Conservation (phyloP, 2,329 filamentous ascomycete genomes). For the Monascus ruber region DNA sequence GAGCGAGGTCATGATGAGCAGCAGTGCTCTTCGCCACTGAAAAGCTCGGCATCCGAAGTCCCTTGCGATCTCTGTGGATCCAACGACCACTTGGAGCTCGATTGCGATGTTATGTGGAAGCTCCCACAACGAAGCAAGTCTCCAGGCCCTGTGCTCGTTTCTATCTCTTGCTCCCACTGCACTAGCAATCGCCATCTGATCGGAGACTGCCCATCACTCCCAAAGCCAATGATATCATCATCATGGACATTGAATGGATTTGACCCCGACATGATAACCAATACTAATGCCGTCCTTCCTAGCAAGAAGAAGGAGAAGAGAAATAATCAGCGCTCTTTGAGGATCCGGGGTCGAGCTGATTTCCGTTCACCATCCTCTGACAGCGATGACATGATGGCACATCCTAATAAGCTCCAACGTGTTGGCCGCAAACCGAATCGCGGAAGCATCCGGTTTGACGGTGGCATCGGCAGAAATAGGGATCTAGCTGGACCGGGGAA, state of each 20-base stretch:
- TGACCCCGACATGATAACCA: slow-evolving; percentile 26
- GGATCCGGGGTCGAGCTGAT: slow-evolving; percentile 26
- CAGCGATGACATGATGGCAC: slow-evolving; percentile 24
- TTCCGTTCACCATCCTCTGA: slow-evolving; percentile 18
- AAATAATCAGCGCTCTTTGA: slow-evolving; percentile 16
- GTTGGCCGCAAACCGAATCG: slow-evolving; percentile 16
- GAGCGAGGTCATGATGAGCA: slow-evolving; percentile 48
- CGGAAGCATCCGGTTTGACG: slow-evolving; percentile 25
- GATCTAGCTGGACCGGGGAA: slow-evolving; percentile 11
- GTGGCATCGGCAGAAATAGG: slow-evolving; percentile 17
- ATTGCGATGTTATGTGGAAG: slow-evolving; percentile 51
- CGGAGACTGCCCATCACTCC: slow-evolving; percentile 31
- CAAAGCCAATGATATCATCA: slow-evolving; percentile 16
- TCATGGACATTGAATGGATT: slow-evolving; percentile 30
- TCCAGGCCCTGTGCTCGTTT: slow-evolving; percentile 24
- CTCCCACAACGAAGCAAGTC: slow-evolving; percentile 16
- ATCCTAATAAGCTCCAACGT: slow-evolving; percentile 15
- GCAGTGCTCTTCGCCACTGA: slow-evolving; percentile 48
- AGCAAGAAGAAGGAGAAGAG: slow-evolving; percentile 6
- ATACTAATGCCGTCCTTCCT: slow-evolving; percentile 21
- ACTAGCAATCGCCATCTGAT: slow-evolving; percentile 32
- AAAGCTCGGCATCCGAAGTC: slow-evolving; percentile 40
- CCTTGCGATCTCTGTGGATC: slow-evolving; percentile 52
- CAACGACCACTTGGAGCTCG: slow-evolving; percentile 45
- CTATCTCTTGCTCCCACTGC: slow-evolving; percentile 34